Base-by-base conservation (phyloP, 371 early-diverging fungal genomes). In the Dinochytrium kinnereticum region DNA sequence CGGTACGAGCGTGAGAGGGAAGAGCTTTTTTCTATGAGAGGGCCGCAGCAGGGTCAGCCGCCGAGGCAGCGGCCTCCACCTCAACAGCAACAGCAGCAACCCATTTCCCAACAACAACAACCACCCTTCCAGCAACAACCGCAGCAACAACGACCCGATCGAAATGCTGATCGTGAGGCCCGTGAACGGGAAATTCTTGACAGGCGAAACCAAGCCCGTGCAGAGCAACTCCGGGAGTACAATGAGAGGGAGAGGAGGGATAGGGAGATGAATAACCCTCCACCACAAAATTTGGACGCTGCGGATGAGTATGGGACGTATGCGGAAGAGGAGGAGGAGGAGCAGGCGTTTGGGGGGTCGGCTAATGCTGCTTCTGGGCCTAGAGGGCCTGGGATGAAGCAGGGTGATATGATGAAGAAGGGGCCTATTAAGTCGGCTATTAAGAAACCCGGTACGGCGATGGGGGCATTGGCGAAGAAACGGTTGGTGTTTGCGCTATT, bases 221-320 rank as follows among this genome's bases (percentile, higher is more conserved):
- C 7, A 10, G 57, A 55, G 57, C 57, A 55, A 26, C 24, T 55
- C 17, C 7, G 57, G 57, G 57, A 55, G 57, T 55, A 55, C 26
- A 10, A 55, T 30, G 57, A 55, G 24, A 10, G 57, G 26, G 57
- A 55, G 57, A 19, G 57, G 24, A 19, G 57, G 57, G 57, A 55
- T 10, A 19, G 57, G 57, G 57, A 55, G 57, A 55, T 55, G 30
- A 30, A 55, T 19, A 10, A 19, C 7, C 44, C 44, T 7, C 44
- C 44, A 19, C 7, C 19, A 55, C 26, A 10, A 24, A 5, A 7
- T 15, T 10, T 17, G 30, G 57, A 15, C 26, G 57, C 7, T 17
- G 7, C 44, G 57, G 57, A 30, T 55, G 26, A 55, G 10, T 10
- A 55, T 10, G 57, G 26, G 17, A 26, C 10, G 57, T 10, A 55